Conservation (phyloP, 768 basidiomycete genomes). For the Agaricus subrufescens region DNA sequence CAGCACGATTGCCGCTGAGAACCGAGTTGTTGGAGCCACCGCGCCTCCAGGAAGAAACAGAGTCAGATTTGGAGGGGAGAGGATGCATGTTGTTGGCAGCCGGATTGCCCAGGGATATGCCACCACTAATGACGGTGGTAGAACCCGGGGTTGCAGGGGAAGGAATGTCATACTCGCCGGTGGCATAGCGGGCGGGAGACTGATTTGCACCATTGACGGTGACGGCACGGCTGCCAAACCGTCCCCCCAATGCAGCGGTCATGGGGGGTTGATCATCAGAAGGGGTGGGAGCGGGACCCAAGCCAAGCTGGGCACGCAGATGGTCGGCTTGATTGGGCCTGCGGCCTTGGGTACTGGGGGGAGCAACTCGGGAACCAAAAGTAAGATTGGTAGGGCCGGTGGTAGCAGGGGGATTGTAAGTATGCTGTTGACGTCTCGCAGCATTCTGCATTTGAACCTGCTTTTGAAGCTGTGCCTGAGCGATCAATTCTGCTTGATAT, state of each 20-base stretch:
- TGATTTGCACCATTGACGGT: conserved; percentile 31
- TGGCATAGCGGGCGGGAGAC: conserved; percentile 24
- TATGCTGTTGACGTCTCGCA: conserved; percentile 43
- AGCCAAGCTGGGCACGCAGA: conserved; percentile 54
- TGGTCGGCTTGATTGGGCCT: conserved; percentile 68
- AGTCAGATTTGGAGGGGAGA: conserved; percentile 74
- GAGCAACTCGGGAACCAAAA: conserved; percentile 60
- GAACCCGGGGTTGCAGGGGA: conserved; percentile 54
- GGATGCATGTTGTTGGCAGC: conserved; percentile 34
- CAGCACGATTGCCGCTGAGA: conserved; percentile 58
- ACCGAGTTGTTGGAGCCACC: conserved; percentile 69
- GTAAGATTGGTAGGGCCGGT: conserved; percentile 62
- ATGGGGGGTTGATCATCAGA: conserved; percentile 65
- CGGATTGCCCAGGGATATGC: conserved; percentile 59
- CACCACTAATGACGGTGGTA: conserved; percentile 69
- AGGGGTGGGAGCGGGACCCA: conserved; percentile 19
- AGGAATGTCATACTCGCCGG: conserved; percentile 39
- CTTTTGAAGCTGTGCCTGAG: conserved; percentile 36
- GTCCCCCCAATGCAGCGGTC: conserved; percentile 76
- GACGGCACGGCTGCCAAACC: conserved; percentile 63
- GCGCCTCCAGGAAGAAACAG: conserved; percentile 78
- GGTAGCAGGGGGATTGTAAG: conserved; percentile 58
- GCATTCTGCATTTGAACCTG: conserved; percentile 29
- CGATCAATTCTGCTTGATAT: conserved; percentile 67
- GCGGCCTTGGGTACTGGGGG: conserved; percentile 55